Base-by-base conservation (phyloP, 768 basidiomycete species). In the Psilocybe cubensis region DNA sequence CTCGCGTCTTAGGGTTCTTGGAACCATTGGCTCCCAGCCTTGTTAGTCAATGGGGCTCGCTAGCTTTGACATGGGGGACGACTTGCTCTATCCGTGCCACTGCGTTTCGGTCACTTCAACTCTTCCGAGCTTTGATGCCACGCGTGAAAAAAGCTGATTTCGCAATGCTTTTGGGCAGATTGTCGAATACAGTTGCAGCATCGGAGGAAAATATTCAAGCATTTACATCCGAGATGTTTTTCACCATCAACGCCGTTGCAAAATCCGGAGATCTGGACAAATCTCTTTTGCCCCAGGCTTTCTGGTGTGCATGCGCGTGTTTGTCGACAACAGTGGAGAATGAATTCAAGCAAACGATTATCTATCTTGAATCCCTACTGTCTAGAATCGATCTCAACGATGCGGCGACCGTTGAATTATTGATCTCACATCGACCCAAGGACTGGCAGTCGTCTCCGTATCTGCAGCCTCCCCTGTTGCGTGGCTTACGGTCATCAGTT, bases 51-150 rank as follows among this genome's bases (percentile, higher is more conserved):
- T 94, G 96, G 87, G 93, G 92, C 5, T 87, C 87, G 2, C 62
- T 94, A 27, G 90, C 92, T 9, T 73, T 97, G 56, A 74, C 79
- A 25, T 97, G 96, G 88, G 89, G 92, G 3, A 94, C 93, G 11
- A 80, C 88, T 1, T 96, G 94, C 66, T 89, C 92, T 14, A 92
- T 94, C 59, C 86, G 93, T 45, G 85, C 87, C 35, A 86, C 87
- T 18, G 94, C 96, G 2, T 92, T 91, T 74, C 83, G 94, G 28
- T 96, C 94, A 9, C 77, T 97, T 57, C 95, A 97, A 69, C 78
- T 94, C n/a, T 94, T 92, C 73, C 87, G 93, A 33, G 84, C 89
- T 1, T 76, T 97, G 20, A 83, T 86, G 67, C 89, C 93, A 0
- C 77, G 81, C 24, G 81, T 93, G 38, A 86, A 84, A 51, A 83